Evolutionary conservation across 306 rosid species (phyloP).

Genomic region (Calophaca sinica): DNA sequence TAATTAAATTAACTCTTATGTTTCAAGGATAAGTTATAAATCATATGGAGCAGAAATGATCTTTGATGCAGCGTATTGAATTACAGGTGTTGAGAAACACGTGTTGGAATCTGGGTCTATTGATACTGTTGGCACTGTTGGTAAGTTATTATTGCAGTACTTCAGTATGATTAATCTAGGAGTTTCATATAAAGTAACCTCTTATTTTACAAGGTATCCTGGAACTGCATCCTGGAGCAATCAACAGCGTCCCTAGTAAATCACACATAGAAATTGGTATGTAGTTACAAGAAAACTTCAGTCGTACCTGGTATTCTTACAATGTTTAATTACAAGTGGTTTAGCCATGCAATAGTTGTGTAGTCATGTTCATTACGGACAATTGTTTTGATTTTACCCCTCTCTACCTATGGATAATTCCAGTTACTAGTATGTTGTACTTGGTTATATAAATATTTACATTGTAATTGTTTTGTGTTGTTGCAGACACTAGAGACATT

Average conservation of each 20-base stretch:
- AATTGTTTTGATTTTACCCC: too few species aligned
- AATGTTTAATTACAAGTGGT: conserved; percentile 31
- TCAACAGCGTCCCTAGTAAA: conserved; percentile 95
- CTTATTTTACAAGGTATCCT: conserved; percentile 66
- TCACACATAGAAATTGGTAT: conserved; percentile 88
- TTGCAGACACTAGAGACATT: too few species aligned
- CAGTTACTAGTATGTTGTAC: too few species aligned
- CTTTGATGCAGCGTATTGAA: too few species aligned
- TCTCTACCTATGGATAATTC: too few species aligned
- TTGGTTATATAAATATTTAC: too few species aligned
- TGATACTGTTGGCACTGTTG: too few species aligned
- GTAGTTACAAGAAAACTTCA: conserved; percentile 31
- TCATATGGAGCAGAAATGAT: conserved; percentile 72
- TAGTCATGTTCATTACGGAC: too few species aligned
- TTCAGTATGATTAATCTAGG: too few species aligned
- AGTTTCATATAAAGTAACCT: too few species aligned
- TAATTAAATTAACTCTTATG: conserved; percentile 11
- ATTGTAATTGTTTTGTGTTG: too few species aligned
- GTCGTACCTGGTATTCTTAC: conserved; percentile 9
- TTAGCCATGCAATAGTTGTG: conserved; percentile 48
- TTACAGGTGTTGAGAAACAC: conserved; percentile 83
- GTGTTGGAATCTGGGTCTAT: conserved; percentile 86
- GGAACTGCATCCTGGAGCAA: conserved; percentile 93
- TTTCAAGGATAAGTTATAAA: conserved; percentile 37
- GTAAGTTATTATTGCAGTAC: too few species aligned